Evolutionary conservation across 805 yeast species (phyloP), one percentile per base, ranked within the genome.

Genomic region (Ogataea ganodermae): DNA sequence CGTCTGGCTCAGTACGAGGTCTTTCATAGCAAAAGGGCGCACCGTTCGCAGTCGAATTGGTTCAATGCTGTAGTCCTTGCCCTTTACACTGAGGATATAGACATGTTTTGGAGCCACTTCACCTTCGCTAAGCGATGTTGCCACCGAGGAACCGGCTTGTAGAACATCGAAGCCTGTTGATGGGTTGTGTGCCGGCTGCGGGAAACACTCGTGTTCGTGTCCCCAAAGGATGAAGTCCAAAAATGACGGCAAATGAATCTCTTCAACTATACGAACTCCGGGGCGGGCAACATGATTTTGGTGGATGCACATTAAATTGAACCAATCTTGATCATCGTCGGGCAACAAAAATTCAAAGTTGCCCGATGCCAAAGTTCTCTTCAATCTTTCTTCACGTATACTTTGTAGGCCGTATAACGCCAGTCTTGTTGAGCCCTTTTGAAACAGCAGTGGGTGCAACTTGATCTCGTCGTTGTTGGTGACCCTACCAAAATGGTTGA

Each of bases 61-160:
- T 54, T 85, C 84, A 21, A 86, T 45, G 1, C 76, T 65, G 56
- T 79, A 81, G 37, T 80, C 72, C 33, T 70, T 73, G 2, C 81
- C 83, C n/a, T 78, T 73, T 16, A 92, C 71, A 38, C 79, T 81
- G 51, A 94, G 55, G 2, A 94, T 71, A 46, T 86, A 91, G 0
- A 83, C 91, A 61, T 81, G 76, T 62, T 94, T 94, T 27, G 76
- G 79, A 13, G 80, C 74, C 0, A 89, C 78, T 62, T 94, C 99
- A 9, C 92, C 95, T 44, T 86, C 94, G 49, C 87, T 79, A 20
- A 94, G 71, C 2, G 96, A 84, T 0, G 99, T 94, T 0, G 96
- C 97, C 14, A 94, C 86, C 0, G 96, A 86, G 1, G 96, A 88
- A 0, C 99, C 99, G 0, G 96, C 94, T 62, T 90, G 97, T 31